phyloP scores from a whole-genome alignment of 495 filamentous ascomycete genomes.

The Darksidea phi region DNA sequence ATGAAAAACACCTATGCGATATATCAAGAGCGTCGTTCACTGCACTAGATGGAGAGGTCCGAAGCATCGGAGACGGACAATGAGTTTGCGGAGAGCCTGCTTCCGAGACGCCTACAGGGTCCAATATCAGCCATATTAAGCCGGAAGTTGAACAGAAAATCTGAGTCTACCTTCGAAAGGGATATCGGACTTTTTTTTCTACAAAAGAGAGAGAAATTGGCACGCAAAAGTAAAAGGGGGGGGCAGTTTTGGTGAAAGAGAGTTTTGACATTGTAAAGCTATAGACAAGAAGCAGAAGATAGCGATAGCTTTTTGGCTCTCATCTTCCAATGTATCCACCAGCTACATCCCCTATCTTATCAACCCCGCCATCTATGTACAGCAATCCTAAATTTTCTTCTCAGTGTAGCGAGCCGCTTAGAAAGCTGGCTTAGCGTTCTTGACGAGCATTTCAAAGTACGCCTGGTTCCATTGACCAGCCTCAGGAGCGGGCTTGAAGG shows the following conservation, averaged over 20 bases:
- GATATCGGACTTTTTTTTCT: too few relatives aligned
- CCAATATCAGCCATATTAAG: too few relatives aligned
- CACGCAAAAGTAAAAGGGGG: neutral
- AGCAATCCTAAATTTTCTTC: neutral
- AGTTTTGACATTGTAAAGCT: constrained; percentile 1
- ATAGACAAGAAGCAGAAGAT: neutral
- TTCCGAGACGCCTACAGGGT: too few relatives aligned
- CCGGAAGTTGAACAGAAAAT: too few relatives aligned
- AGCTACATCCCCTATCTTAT: neutral
- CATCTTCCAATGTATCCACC: neutral
- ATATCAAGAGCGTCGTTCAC: too few relatives aligned
- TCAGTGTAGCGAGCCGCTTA: constrained; percentile 15
- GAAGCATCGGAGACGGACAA: too few relatives aligned
- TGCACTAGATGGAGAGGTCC: too few relatives aligned
- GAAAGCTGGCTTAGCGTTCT: constrained; percentile 61
- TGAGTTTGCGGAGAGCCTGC: too few relatives aligned
- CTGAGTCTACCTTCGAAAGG: too few relatives aligned
- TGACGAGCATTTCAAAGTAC: constrained; percentile 69
- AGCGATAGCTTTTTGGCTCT: constrained; percentile 3
- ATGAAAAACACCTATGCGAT: too few relatives aligned
- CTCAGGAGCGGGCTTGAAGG: constrained; percentile 68
- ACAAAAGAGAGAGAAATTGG: too few relatives aligned
- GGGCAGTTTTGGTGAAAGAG: neutral
- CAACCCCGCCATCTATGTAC: neutral
- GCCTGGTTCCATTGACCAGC: constrained; percentile 78